These are phyloP conservation scores for Gracilaria gracilis DNA, from an alignment of 23 red algal genomes.

Conservation along the genomic window DNA sequence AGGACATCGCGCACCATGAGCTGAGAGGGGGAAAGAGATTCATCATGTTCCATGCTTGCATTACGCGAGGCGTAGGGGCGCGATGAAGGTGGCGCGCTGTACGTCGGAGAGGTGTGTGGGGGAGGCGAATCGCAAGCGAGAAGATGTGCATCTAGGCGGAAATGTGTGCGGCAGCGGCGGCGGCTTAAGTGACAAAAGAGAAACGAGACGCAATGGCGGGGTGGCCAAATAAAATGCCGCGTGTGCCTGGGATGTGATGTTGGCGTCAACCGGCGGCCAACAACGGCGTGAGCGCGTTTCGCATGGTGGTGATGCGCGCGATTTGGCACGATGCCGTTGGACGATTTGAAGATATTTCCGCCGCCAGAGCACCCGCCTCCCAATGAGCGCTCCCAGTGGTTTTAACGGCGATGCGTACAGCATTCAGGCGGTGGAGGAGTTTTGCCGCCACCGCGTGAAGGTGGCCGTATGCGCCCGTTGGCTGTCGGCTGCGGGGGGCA, in stretches of 20 bases:
- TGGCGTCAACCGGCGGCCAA: neutral
- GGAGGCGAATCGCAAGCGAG: too few relatives aligned
- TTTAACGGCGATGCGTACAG: neutral
- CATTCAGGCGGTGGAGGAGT: neutral
- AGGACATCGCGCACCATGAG: neutral
- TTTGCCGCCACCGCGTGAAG: too few relatives aligned
- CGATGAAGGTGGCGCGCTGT: too few relatives aligned
- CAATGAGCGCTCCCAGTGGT: neutral
- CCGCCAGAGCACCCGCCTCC: conserved; percentile 19
- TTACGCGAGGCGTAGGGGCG: too few relatives aligned
- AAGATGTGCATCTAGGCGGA: too few relatives aligned
- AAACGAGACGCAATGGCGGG: neutral
- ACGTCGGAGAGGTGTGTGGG: too few relatives aligned
- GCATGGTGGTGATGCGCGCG: neutral
- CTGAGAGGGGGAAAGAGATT: neutral
- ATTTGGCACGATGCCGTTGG: conserved; percentile 15
- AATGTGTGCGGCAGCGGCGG: neutral
- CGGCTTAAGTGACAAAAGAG: neutral
- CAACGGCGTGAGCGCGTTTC: neutral
- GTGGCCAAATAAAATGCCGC: neutral
- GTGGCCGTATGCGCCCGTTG: too few relatives aligned
- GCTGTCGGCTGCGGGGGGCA: too few relatives aligned
- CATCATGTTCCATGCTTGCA: neutral
- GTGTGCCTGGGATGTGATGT: neutral
- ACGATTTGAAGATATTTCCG: conserved; percentile 23